phyloP scores from a whole-genome alignment of 164 flowering plant genomes.

The Litsea cubeba region DNA sequence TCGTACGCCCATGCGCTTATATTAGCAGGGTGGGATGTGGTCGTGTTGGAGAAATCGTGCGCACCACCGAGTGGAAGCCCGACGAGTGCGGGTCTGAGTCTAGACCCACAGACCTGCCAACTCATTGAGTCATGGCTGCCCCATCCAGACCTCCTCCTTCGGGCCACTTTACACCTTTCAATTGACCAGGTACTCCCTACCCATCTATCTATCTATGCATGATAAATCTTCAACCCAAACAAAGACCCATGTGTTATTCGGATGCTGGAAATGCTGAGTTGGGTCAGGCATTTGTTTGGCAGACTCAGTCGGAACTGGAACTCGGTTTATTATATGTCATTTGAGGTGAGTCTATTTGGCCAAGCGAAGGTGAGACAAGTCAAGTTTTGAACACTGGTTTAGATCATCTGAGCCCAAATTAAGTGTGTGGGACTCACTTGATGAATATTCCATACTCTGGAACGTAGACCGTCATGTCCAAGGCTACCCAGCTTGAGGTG shows the following conservation, averaged over 20 bases:
- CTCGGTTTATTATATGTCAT: too few relatives aligned
- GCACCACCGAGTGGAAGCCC: conserved; percentile 52
- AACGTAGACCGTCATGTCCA: too few relatives aligned
- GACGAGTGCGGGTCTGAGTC: conserved; percentile 84
- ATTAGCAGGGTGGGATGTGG: conserved; percentile 61
- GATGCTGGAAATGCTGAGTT: too few relatives aligned
- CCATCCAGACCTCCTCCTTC: conserved; percentile 31
- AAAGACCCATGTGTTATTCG: neutral
- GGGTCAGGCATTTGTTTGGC: neutral
- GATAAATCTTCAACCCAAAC: neutral
- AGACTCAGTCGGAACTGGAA: neutral
- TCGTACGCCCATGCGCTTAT: conserved; percentile 63
- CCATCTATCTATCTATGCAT: too few relatives aligned
- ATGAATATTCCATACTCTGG: too few relatives aligned
- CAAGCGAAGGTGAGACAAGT: too few relatives aligned
- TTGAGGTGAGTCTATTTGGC: too few relatives aligned
- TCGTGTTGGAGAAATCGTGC: conserved; percentile 24
- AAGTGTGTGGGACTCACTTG: too few relatives aligned
- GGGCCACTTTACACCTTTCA: conserved; percentile 47
- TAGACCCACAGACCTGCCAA: conserved; percentile 46
- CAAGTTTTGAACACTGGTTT: too few relatives aligned
- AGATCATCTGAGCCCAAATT: too few relatives aligned
- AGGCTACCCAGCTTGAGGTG: too few relatives aligned
- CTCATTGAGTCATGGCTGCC: conserved; percentile 64
- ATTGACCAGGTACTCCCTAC: conserved; percentile 52